A percentile compares a stretch with the other conserved stretches of the same genome.
Conservation (phyloP, 2,329 filamentous ascomycete genomes). For the Anisogramma anomala region DNA sequence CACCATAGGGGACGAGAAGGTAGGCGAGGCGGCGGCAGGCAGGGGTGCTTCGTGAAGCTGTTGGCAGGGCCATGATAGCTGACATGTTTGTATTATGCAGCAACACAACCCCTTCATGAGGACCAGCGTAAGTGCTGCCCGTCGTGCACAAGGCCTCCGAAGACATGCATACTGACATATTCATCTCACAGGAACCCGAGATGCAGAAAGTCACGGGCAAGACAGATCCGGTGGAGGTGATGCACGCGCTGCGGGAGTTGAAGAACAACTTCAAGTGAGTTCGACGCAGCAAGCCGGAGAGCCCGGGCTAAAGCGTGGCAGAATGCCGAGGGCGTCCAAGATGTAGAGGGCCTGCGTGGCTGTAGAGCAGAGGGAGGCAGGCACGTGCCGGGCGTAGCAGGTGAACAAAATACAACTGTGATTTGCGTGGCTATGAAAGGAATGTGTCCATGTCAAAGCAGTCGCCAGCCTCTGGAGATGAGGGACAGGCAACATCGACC, state of each 20-base stretch:
- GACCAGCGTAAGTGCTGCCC: slow-evolving; percentile 47
- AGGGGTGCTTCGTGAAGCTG: not conserved
- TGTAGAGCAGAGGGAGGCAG: too few species aligned
- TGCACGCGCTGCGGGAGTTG: slow-evolving; percentile 76
- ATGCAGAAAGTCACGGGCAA: slow-evolving; percentile 77
- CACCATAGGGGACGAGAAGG: slow-evolving; percentile 96
- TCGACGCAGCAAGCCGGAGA: not conserved
- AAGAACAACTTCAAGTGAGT: slow-evolving; percentile 67
- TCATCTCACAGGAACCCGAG: slow-evolving; percentile 58
- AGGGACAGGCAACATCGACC: slow-evolving; percentile 24
- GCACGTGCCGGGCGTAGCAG: too few species aligned
- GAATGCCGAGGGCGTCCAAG: slow-evolving; percentile 7
- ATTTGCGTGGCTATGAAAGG: slow-evolving; percentile 8
- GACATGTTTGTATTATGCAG: slow-evolving; percentile 28
- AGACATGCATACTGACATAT: slow-evolving; percentile 9
- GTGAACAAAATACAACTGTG: too few species aligned
- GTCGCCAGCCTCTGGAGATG: slow-evolving; percentile 18
- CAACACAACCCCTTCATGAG: slow-evolving; percentile 96
- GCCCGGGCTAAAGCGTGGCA: slow-evolving; percentile 8
- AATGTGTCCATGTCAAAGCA: slow-evolving; percentile 26
- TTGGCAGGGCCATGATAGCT: slow-evolving; percentile 1
- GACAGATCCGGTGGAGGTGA: slow-evolving; percentile 70
- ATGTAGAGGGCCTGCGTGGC: too few species aligned
- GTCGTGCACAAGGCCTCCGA: not conserved
- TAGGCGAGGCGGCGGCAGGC: slow-evolving; percentile 28